Evolutionary conservation across 495 filamentous ascomycete genomes (phyloP).

Genomic region (Lepidopterella palustris): DNA sequence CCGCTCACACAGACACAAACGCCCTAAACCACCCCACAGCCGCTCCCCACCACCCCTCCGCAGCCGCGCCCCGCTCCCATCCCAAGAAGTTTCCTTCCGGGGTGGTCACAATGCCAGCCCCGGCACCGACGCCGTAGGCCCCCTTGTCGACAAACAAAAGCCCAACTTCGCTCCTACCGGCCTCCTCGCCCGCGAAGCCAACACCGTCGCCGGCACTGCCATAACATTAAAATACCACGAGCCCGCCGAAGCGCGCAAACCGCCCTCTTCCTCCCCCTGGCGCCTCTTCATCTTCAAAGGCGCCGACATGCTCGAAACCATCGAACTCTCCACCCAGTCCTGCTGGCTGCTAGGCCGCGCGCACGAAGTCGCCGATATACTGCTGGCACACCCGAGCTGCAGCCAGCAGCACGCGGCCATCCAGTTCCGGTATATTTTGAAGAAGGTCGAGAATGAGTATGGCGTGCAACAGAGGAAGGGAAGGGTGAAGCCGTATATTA

Average conservation of each 20-base stretch:
- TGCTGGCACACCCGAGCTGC: slow-evolving; percentile 82
- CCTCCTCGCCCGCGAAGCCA: slow-evolving; percentile 78
- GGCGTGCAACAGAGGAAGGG: slow-evolving; percentile 63
- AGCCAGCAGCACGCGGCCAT: slow-evolving; percentile 93
- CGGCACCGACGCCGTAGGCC: too few relatives aligned
- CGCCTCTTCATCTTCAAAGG: slow-evolving; percentile 92
- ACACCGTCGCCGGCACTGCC: slow-evolving; percentile 61
- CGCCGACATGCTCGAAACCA: slow-evolving; percentile 66
- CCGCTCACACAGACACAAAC: slow-evolving; percentile 5
- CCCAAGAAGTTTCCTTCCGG: slow-evolving; percentile 36
- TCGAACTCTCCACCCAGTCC: slow-evolving; percentile 65
- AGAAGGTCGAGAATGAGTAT: slow-evolving; percentile 66
- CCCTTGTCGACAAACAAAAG: slow-evolving; percentile 54
- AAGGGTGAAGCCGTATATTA: slow-evolving; percentile 80
- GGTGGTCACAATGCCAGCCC: background rate
- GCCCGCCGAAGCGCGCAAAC: slow-evolving; percentile 85
- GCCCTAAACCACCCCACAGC: background rate
- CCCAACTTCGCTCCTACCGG: slow-evolving; percentile 81
- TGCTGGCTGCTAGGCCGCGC: slow-evolving; percentile 92
- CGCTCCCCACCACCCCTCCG: slow-evolving; percentile 18
- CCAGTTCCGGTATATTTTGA: slow-evolving; percentile 78
- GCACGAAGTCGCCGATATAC: slow-evolving; percentile 67
- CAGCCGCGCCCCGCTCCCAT: slow-evolving; percentile 32
- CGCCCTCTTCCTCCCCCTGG: slow-evolving; percentile 70
- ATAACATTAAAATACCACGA: slow-evolving; percentile 94